Evolutionary conservation across 2,329 filamentous ascomycete genomes (phyloP).

Genomic region (Talaromyces sp.): DNA sequence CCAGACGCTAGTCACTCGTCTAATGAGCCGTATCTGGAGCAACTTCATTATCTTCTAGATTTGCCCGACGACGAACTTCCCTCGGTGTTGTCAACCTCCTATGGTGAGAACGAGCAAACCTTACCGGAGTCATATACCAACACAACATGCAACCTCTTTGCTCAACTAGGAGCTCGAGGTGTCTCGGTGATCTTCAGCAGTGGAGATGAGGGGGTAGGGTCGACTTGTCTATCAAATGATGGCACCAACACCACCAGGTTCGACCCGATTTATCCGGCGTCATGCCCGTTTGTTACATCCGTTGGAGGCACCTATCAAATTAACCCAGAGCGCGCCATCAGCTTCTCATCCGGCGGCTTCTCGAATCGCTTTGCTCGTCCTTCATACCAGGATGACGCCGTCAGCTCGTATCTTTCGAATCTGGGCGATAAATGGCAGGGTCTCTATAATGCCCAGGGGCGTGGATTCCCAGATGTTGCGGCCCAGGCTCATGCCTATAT

Average conservation of each 20-base stretch:
- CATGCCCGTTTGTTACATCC: slow-evolving; percentile 58
- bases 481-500: slow-evolving; percentile 46
- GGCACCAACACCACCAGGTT: slow-evolving; percentile 48
- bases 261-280: slow-evolving; percentile 49
- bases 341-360: slow-evolving; percentile 50
- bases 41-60: slow-evolving; percentile 54
- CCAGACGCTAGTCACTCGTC: slow-evolving; percentile 36
- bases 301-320: slow-evolving; percentile 54
- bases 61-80: slow-evolving; percentile 53
- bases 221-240: slow-evolving; percentile 50
- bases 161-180: slow-evolving; percentile 60
- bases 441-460: slow-evolving; percentile 47
- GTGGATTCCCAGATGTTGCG: slow-evolving; percentile 58
- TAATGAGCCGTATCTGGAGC: slow-evolving; percentile 63
- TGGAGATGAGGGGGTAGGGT: slow-evolving; percentile 58
- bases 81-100: slow-evolving; percentile 62
- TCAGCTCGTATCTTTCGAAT: slow-evolving; percentile 37
- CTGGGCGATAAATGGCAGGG: slow-evolving; percentile 39
- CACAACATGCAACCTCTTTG: slow-evolving; percentile 53
- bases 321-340: slow-evolving; percentile 48
- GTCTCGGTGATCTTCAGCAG: slow-evolving; percentile 61
- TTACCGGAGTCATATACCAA: slow-evolving; percentile 11
- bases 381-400: slow-evolving; percentile 41
- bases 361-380: slow-evolving; percentile 44
- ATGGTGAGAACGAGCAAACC: slow-evolving; percentile 59